Base-by-base conservation (phyloP, 2,329 filamentous ascomycete species). In the Ascochyta fabae region DNA sequence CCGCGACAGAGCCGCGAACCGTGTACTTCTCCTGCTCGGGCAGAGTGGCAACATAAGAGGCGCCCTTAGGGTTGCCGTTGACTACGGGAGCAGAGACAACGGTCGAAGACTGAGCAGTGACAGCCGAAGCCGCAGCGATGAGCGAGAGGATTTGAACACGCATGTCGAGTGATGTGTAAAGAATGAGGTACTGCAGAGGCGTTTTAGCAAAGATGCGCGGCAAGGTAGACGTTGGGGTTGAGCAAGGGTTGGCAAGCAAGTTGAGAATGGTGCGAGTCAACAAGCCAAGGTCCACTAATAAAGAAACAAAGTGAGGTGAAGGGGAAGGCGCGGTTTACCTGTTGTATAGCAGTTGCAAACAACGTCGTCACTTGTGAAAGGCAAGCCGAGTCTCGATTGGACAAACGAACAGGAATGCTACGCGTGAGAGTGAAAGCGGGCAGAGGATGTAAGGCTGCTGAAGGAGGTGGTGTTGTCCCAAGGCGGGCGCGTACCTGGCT, bases 31-130 rank as follows among this genome's bases (percentile, higher is more conserved):
- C 64, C 58, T 67, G 72, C 50, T 65, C 58, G 15, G 74, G 72
- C n/a, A 79, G 63, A 8, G 51, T 68, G 31, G 77, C 78, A 29
- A 72, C 58, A 66, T 78, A 79, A 44, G 61, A 63, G 10, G 72
- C 75, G 42, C 77, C 77, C 10, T 59, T 48, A 8, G 77, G 77
- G 60, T 79, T 80, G 65, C 62, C 64, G 38, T 56, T 62, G 29
- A 75, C 65, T 22, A 67, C 61, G 10, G 73, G 71, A 48, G 78
- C 78, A 29, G 63, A 59, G 23, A 61, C 56, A 47, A 63, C 47
- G 27, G 64, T 56, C 9, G 70, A 66, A 5, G 62, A 59, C 58
- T 74, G 67, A 41, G 71, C 71, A 58, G 46, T 59, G 56, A 67
- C 70, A 43, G 64, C 59, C 15, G 72, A 61, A 29, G 68, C 67